phyloP scores from a whole-genome alignment of 1,139 yeast genomes.

The Geotrichum klebahnii region DNA sequence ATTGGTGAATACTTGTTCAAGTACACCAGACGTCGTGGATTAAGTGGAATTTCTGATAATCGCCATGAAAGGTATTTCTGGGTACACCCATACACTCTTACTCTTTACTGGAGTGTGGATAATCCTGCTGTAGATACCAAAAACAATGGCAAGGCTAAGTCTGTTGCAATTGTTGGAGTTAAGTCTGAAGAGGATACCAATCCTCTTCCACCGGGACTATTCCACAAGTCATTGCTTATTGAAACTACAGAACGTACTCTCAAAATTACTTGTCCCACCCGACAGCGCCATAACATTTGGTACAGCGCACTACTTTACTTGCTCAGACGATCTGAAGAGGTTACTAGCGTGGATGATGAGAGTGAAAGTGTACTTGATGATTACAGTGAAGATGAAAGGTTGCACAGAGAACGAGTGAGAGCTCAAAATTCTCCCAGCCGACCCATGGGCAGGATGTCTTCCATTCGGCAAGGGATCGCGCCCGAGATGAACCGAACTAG shows the following conservation, averaged over 20 bases:
- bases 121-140: constrained; percentile 64
- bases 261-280: constrained; percentile 80
- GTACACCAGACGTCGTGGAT: constrained; percentile 76
- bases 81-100: constrained; percentile 91
- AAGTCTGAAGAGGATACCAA: constrained; percentile 79
- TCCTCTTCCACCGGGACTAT: constrained; percentile 85
- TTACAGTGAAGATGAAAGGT: constrained; percentile 27
- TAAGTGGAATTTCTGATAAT: constrained; percentile 68
- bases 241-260: constrained; percentile 64
- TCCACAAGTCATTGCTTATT: constrained; percentile 77
- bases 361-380: constrained; percentile 21
- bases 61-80: constrained; percentile 93
- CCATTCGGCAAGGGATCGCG: constrained; percentile 33
- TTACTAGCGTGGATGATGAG: constrained; percentile 43
- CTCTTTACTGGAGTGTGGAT: constrained; percentile 81
- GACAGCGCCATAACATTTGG: constrained; percentile 91
- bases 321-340: constrained; percentile 64
- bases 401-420: constrained; percentile 28
- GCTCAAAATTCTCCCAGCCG: constrained; percentile 23
- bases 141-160: constrained; percentile 55
- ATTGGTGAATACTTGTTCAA: constrained; percentile 89
- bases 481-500: constrained; percentile 32
- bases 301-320: constrained; percentile 75
- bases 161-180: constrained; percentile 76
- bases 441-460: constrained; percentile 26